These are phyloP conservation scores for Thymus quinquecostatus DNA, from an alignment of 257 asterid genomes.

Conservation along the genomic window DNA sequence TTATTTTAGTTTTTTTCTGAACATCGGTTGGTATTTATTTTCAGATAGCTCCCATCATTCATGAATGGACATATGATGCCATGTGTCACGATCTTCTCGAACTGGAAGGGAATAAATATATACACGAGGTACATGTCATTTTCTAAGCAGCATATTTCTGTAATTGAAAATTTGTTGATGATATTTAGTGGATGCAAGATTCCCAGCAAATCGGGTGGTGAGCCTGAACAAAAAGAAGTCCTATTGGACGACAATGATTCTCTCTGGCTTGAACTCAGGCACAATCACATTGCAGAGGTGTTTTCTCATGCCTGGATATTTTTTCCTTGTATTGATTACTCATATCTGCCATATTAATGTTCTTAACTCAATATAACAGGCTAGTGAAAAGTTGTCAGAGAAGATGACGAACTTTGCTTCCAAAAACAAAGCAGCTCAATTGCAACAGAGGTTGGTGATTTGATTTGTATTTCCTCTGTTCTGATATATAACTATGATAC, in stretches of 20 bases:
- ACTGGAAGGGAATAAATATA: constrained; percentile 86
- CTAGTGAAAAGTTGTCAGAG: constrained; percentile 83
- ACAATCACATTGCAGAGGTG: constrained; percentile 94
- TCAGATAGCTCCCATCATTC: constrained; percentile 95
- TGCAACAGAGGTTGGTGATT: constrained; percentile 81
- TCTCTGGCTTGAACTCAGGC: constrained; percentile 95
- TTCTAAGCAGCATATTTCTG: constrained; percentile 25
- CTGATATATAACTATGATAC: constrained; percentile 4
- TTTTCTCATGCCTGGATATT: constrained; percentile 26
- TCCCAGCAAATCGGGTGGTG: constrained; percentile 85
- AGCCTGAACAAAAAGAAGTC: constrained; percentile 79
- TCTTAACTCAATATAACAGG: constrained; percentile 52
- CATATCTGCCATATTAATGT: constrained; percentile 30
- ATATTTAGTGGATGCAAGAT: constrained; percentile 50
- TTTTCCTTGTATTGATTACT: not conserved
- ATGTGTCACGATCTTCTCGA: constrained; percentile 97
- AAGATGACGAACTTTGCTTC: constrained; percentile 83
- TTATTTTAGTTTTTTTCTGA: not conserved
- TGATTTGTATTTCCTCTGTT: not conserved
- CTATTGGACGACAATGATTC: constrained; percentile 93
- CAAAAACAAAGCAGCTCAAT: constrained; percentile 97
- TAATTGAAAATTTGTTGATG: constrained; percentile 35
- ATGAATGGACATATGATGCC: constrained; percentile 99
- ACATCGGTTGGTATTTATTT: constrained; percentile 17
- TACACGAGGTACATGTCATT: constrained; percentile 68